Evolutionary conservation across 371 early-diverging fungal species (phyloP).

Genomic region (Dinochytrium kinnereticum): DNA sequence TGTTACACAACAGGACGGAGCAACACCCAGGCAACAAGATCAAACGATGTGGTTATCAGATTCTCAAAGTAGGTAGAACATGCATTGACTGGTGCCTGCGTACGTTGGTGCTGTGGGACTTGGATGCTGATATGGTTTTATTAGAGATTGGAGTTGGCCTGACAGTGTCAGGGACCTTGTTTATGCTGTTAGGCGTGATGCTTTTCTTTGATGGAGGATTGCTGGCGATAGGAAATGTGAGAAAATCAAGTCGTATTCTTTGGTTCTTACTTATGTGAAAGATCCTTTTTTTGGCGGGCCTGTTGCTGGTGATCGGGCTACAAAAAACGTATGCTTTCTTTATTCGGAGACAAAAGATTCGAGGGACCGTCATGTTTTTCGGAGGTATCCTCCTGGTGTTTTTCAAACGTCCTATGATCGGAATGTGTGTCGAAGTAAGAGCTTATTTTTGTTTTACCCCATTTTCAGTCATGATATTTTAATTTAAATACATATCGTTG

Average conservation of each 20-base stretch:
- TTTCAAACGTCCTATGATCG: constrained; percentile 84
- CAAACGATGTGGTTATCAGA: constrained; percentile 4
- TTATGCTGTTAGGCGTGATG: constrained; percentile 90
- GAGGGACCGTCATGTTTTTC: constrained; percentile 90
- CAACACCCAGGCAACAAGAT: not conserved
- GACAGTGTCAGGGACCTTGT: constrained; percentile 93
- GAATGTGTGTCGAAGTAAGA: constrained; percentile 72
- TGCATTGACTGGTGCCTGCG: not conserved
- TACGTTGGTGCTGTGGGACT: not conserved
- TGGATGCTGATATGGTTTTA: not conserved
- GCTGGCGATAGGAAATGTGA: constrained; percentile 95
- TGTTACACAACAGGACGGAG: not conserved
- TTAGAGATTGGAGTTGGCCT: constrained; percentile 90
- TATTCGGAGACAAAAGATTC: constrained; percentile 76
- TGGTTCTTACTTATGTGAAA: constrained; percentile 38
- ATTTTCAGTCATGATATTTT: not conserved
- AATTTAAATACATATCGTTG: too few species aligned
- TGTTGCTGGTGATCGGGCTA: constrained; percentile 86
- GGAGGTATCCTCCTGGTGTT: constrained; percentile 91
- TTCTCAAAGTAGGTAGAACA: not conserved
- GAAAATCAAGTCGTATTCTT: constrained; percentile 17
- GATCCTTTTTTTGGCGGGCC: constrained; percentile 90
- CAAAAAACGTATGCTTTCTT: constrained; percentile 82
- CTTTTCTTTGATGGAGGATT: constrained; percentile 94
- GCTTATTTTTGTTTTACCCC: not conserved